Evolutionary conservation across 192 early-diverging fungal genomes (phyloP).

Genomic region (Backusella tuberculispora): DNA sequence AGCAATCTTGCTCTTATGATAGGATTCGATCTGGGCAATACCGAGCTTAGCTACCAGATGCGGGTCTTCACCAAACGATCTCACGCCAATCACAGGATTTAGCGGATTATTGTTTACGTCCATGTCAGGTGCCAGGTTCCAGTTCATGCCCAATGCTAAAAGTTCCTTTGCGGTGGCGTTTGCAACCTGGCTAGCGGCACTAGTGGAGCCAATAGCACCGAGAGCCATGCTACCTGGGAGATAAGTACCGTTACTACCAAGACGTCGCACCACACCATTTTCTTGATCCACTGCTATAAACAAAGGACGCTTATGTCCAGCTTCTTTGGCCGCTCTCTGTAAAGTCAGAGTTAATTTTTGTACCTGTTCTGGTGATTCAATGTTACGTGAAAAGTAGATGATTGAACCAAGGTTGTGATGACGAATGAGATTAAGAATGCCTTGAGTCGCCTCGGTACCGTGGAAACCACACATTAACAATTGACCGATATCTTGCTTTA

Average conservation of each 20-base stretch:
- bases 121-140: slow-evolving; percentile 43
- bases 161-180: slow-evolving; percentile 34
- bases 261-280: slow-evolving; percentile 46
- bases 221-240: slow-evolving; percentile 46
- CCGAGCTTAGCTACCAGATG: slow-evolving; percentile 34
- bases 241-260: slow-evolving; percentile 40
- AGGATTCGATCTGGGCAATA: slow-evolving; percentile 37
- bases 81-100: slow-evolving; percentile 48
- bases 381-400: slow-evolving; percentile 47
- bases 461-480: slow-evolving; percentile 43
- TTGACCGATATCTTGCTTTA: slow-evolving; percentile 31
- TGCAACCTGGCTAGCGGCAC: slow-evolving; percentile 32
- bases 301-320: slow-evolving; percentile 39
- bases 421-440: slow-evolving; percentile 41
- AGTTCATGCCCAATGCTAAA: slow-evolving; percentile 41
- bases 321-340: slow-evolving; percentile 37
- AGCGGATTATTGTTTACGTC: slow-evolving; percentile 48
- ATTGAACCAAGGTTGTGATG: slow-evolving; percentile 41
- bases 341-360: slow-evolving; percentile 26
- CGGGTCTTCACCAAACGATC: slow-evolving; percentile 45
- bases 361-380: slow-evolving; percentile 36
- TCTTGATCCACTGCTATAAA: slow-evolving; percentile 46
- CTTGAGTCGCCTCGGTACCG: slow-evolving; percentile 35
- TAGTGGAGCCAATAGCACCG: slow-evolving; percentile 37
- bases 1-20: slow-evolving; percentile 29